Percentiles rank a stretch among this genome's conserved stretches.
Conservation (phyloP, 768 basidiomycete species). For the Mycena sanguinolenta region DNA sequence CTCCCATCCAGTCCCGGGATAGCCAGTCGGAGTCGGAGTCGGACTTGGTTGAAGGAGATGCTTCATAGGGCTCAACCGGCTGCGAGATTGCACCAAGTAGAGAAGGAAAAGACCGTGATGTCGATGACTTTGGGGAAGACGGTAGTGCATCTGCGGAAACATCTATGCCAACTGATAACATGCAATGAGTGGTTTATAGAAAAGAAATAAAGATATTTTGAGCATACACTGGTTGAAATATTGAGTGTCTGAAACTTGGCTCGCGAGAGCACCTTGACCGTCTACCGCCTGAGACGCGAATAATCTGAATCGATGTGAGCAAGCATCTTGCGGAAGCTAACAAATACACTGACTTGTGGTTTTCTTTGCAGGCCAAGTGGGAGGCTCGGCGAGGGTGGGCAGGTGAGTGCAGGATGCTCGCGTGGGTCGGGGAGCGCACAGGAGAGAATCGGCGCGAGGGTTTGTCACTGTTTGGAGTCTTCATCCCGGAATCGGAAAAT, state of each 20-base stretch:
- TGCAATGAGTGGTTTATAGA: background rate
- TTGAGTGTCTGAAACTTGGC: background rate
- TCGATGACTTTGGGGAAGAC: background rate
- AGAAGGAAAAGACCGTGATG: background rate
- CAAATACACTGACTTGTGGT: background rate
- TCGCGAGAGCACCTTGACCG: background rate
- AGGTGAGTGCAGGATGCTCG: background rate
- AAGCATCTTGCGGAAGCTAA: background rate
- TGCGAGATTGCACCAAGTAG: background rate
- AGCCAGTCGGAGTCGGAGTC: background rate
- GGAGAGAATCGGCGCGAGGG: background rate
- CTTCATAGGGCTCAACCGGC: background rate
- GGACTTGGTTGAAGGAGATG: background rate
- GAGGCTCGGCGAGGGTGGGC: background rate
- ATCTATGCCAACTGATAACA: background rate
- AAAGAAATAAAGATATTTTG: background rate
- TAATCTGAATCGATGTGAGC: background rate
- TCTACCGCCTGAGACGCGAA: background rate
- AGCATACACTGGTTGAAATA: background rate
- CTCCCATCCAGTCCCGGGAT: background rate
- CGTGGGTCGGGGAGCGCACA: background rate
- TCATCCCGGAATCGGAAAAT: background rate
- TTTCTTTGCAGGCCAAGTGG: background rate
- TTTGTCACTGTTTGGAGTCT: background rate
- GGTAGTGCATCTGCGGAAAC: background rate